Evolutionary conservation across 805 yeast genomes (phyloP), one percentile per base, ranked within the genome.

Genomic region (Kodamaea jinghongensis): DNA sequence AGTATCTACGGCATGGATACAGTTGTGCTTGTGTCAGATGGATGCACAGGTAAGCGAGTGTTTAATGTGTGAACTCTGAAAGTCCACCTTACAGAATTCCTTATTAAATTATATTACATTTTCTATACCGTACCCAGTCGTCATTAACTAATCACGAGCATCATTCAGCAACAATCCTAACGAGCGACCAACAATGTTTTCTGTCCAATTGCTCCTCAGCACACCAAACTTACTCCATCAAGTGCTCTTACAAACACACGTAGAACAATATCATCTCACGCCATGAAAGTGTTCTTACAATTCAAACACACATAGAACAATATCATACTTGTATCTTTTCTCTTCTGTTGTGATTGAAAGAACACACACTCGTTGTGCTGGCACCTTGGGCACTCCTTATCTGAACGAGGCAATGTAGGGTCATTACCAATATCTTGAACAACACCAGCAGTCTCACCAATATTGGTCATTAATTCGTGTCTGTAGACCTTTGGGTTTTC

Each of bases 351-450:
- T 17, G 93, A 81, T 65, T 93, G 99, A 75, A 93, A 93, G 60
- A 93, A 93, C 28, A 93, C 99, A 63, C 96, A 87, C 51, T 90
- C 96, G 48, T 81, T 79, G 44, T 85, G 83, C 51, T 78, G 82
- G 65, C 99, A 93, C 39, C 76, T 73, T 3, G 97, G 96, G 63
- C 99, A 93, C 53, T 86, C 90, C 57, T 86, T 86, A 61, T 91
- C 93, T 1, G 96, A 85, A 49, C 97, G 75, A 40, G 99, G 99
- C 57, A 93, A 80, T 2, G 99, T 93, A n/a, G 98, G 98, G 63
- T 93, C 99, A 16, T 83, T 73, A 1, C 96, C 97, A 49, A 93
- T 86, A 61, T 91, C 98, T 59, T 86, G 90, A 28, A 93, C 96
- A 39, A 86, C 96, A 53, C 98, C 98, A 1, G 98, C 98, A 2